Base-by-base conservation (phyloP, 2,329 filamentous ascomycete species). In the Sclerotinia minor region DNA sequence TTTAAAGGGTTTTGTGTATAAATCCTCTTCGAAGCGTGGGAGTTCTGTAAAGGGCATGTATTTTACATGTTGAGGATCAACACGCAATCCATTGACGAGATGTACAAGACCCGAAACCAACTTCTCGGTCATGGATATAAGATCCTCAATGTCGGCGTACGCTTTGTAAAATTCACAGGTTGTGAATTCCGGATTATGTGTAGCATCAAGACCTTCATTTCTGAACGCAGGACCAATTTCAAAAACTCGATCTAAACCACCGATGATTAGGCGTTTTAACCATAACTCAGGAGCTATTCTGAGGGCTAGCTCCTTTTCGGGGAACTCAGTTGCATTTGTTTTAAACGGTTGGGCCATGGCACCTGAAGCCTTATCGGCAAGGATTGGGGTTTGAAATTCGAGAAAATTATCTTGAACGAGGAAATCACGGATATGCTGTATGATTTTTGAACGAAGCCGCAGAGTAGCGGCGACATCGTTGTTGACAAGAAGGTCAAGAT, bases 151-250 rank as follows among this genome's bases (percentile, higher is more conserved):
- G 71, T 89, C 91, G 69, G 90, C 88, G 75, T 94, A 96, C 3
- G 94, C 89, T 70, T 91, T 89, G 79, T 99, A 99, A 80, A 97
- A 98, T 80, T 99, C 95, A 82, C 94, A 98, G 69, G 92, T 98
- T 55, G 92, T 95, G 80, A 98, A 99, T 77, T 99, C 95, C 0
- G 95, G 94, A 76, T 99, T 99, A 78, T 99, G 95, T 0, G 92
- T 97, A 41, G 85, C 86, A 78, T 97, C 94, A 47, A 97, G 81
- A 78, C 92, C 92, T 81, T 99, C 95, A 77, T 99, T 99, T 54
- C 95, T 87, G 79, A 99, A 99, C 17, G 89, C 88, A 4, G 92
- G 90, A 0, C 95, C 95, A 71, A 99, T 94, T 79, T 99, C 95
- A 76, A 96, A 99, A 35, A 99, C 88, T 70, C 84, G 88, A 74